phyloP scores from a whole-genome alignment of 2,329 filamentous ascomycete species.

The Aulographum hederae region DNA sequence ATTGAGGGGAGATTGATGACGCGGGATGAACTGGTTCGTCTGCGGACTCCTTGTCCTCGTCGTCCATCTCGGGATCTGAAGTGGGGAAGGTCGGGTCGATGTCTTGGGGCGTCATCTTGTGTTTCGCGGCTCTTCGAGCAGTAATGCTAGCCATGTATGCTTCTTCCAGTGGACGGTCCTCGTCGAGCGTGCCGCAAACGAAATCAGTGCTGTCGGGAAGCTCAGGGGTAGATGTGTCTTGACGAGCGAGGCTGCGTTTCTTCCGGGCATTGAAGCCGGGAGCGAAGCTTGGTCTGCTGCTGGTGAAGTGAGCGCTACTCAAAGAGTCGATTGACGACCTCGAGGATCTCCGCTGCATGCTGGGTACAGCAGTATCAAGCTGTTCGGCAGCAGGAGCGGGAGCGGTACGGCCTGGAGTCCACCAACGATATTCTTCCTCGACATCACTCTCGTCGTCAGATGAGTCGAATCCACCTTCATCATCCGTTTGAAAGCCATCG shows the following conservation, averaged over 20 bases:
- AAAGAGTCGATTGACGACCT: slow-evolving; percentile 36
- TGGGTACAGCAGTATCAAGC: slow-evolving; percentile 27
- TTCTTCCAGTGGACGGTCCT: slow-evolving; percentile 85
- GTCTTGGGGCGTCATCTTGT: slow-evolving; percentile 76
- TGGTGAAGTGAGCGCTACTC: slow-evolving; percentile 17
- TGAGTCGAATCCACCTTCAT: slow-evolving; percentile 52
- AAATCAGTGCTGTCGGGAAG: slow-evolving; percentile 96
- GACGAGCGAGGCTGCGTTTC: background rate
- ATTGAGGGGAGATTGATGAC: slow-evolving; percentile 42
- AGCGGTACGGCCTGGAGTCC: slow-evolving; percentile 33
- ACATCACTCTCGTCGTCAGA: slow-evolving; percentile 49
- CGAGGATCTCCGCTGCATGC: slow-evolving; percentile 27
- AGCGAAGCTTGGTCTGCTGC: too few species aligned
- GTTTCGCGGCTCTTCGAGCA: slow-evolving; percentile 63
- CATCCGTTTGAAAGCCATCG: slow-evolving; percentile 66
- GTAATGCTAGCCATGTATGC: slow-evolving; percentile 78
- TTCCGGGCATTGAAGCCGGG: too few species aligned
- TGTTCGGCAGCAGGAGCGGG: slow-evolving; percentile 36
- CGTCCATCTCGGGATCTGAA: slow-evolving; percentile 73
- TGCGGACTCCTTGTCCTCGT: slow-evolving; percentile 38
- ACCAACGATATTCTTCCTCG: slow-evolving; percentile 47
- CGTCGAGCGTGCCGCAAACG: slow-evolving; percentile 93
- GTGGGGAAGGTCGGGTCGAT: slow-evolving; percentile 96
- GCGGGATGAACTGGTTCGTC: background rate
- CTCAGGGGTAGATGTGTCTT: slow-evolving; percentile 29